Evolutionary conservation across 306 rosid species (phyloP).

Genomic region (Begonia fuchsioides): DNA sequence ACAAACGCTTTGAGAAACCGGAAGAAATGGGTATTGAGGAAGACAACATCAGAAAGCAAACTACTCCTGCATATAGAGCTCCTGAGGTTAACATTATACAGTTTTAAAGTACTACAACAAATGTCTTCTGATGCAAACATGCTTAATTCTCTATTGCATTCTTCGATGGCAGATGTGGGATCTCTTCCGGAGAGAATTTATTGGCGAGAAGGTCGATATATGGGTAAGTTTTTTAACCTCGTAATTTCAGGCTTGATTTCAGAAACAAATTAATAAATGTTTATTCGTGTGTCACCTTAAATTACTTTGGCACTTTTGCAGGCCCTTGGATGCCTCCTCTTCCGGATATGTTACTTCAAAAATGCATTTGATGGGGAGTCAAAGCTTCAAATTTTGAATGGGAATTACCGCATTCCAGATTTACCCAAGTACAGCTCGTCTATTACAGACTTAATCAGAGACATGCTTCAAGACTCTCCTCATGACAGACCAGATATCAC

Average conservation of each 20-base stretch:
- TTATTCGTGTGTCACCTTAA: too few relatives aligned
- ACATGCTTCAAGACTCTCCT: slow-evolving; percentile 90
- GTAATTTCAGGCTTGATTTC: too few relatives aligned
- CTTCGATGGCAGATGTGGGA: slow-evolving; percentile 82
- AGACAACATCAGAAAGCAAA: slow-evolving; percentile 94
- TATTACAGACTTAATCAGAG: slow-evolving; percentile 63
- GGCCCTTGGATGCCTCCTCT: slow-evolving; percentile 99
- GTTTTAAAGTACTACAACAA: too few relatives aligned
- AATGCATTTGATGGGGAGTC: slow-evolving; percentile 97
- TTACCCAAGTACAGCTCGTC: slow-evolving; percentile 51
- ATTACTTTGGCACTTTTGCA: slow-evolving; percentile 12
- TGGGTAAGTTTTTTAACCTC: slow-evolving; percentile 47
- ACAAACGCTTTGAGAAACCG: slow-evolving; percentile 85
- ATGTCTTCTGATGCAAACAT: slow-evolving; percentile 4
- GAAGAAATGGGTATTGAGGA: slow-evolving; percentile 99
- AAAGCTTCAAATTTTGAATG: slow-evolving; percentile 90
- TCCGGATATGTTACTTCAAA: slow-evolving; percentile 92
- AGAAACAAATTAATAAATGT: too few relatives aligned
- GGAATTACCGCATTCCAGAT: slow-evolving; percentile 96
- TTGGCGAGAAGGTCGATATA: slow-evolving; percentile 89
- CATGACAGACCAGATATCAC: slow-evolving; percentile 99
- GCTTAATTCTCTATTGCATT: slow-evolving; percentile 6
- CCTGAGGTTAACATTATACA: slow-evolving; percentile 47
- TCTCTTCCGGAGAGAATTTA: slow-evolving; percentile 71
- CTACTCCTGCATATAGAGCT: slow-evolving; percentile 95